Evolutionary conservation across 23 red algal species (phyloP).

Genomic region (Gracilaria gracilis): DNA sequence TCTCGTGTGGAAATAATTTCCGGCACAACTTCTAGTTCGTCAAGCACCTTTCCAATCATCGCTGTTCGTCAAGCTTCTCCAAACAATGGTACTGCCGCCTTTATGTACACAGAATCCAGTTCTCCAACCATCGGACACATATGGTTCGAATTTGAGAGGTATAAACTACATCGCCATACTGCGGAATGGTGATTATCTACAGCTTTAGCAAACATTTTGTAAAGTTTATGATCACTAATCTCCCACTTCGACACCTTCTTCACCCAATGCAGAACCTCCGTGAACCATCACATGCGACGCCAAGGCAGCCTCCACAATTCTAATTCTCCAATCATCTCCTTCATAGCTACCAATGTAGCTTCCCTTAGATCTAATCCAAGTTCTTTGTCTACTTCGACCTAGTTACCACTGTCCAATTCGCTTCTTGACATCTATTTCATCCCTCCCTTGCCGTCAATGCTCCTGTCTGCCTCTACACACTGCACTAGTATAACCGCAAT

Average conservation of each 20-base stretch:
- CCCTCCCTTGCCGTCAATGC: neutral
- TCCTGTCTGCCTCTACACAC: neutral
- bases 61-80: neutral
- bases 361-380: neutral
- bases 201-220: neutral
- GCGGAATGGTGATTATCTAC: neutral
- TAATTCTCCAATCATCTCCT: neutral
- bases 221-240: neutral
- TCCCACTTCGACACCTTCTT: neutral
- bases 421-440: constrained; percentile 1
- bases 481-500: neutral
- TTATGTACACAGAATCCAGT: neutral
- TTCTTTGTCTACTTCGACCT: neutral
- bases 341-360: neutral
- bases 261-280: neutral
- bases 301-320: neutral
- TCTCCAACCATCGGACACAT: neutral
- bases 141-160: neutral
- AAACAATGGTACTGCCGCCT: neutral
- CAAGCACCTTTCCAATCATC: constrained; percentile 11
- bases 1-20: neutral
- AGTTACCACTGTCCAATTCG: neutral
- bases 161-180: neutral
- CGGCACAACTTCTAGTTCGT: neutral
- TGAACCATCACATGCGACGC: neutral